Conservation (phyloP, 768 basidiomycete species). For the Phanerochaete carnosa region DNA sequence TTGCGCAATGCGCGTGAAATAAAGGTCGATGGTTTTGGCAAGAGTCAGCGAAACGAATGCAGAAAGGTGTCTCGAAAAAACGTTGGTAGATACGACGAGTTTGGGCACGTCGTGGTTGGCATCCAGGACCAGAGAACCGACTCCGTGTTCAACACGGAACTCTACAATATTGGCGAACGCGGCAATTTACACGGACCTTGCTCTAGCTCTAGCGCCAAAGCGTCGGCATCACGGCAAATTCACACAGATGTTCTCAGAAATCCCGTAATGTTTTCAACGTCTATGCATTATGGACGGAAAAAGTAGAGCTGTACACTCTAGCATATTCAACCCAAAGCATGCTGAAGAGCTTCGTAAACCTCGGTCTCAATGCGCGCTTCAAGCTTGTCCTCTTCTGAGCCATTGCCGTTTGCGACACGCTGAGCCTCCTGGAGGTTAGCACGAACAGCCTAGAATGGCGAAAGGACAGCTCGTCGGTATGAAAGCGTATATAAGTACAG, state of each 20-base stretch:
- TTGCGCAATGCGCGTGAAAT: background rate
- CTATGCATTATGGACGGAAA: constrained; percentile 1
- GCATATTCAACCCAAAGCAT: constrained; percentile 58
- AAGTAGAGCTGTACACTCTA: background rate
- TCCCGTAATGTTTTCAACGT: background rate
- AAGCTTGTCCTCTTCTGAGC: constrained; percentile 89
- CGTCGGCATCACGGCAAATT: background rate
- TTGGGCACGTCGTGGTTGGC: background rate
- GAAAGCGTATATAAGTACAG: constrained; percentile 6
- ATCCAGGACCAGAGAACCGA: background rate
- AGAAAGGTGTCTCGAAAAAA: background rate
- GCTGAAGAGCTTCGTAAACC: constrained; percentile 93
- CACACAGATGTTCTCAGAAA: background rate
- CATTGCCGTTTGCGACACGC: constrained; percentile 75
- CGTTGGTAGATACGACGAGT: background rate
- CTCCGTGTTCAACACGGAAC: background rate
- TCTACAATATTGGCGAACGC: background rate
- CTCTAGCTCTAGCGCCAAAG: background rate
- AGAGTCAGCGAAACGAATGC: background rate
- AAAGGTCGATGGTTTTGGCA: background rate
- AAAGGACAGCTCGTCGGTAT: background rate
- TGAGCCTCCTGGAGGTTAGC: constrained; percentile 86
- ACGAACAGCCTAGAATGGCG: constrained; percentile 70
- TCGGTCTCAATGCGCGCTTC: constrained; percentile 94
- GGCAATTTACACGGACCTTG: background rate